phyloP scores from a whole-genome alignment of 2,329 filamentous ascomycete species.

The Amylocarpus encephaloides region DNA sequence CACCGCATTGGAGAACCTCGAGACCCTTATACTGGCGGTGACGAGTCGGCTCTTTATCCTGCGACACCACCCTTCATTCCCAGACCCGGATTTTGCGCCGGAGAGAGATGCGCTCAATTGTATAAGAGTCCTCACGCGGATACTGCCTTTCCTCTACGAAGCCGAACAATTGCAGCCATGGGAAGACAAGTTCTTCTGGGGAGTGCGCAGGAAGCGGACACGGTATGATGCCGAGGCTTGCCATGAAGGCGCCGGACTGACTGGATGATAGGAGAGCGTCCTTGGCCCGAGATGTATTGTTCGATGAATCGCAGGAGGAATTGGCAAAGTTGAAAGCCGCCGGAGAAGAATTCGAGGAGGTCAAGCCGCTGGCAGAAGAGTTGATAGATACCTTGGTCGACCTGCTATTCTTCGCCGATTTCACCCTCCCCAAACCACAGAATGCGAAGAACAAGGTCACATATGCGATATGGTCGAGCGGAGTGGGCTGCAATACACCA shows the following conservation, averaged over 20 bases:
- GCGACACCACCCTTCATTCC: conserved; percentile 85
- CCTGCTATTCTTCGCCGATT: conserved; percentile 82
- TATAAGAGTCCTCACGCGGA: conserved; percentile 79
- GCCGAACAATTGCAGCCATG: conserved; percentile 73
- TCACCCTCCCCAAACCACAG: conserved; percentile 72
- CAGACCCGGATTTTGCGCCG: conserved; percentile 73
- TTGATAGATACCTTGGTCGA: conserved; percentile 85
- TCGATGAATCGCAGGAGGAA: conserved; percentile 64
- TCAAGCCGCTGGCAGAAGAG: conserved; percentile 85
- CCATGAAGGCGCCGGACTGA: conserved; percentile 15
- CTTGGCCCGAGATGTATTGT: conserved; percentile 70
- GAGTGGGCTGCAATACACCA: conserved; percentile 88
- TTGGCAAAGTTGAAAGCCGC: conserved; percentile 43
- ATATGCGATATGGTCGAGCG: conserved; percentile 96
- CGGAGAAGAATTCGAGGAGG: conserved; percentile 66
- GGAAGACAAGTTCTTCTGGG: conserved; percentile 95
- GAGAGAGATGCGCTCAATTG: conserved; percentile 92
- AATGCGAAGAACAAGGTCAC: conserved; percentile 73
- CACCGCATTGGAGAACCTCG: conserved; percentile 76
- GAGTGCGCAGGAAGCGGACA: conserved; percentile 63
- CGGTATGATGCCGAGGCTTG: conserved; percentile 19
- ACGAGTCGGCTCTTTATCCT: conserved; percentile 77
- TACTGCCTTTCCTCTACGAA: conserved; percentile 90
- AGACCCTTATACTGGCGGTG: conserved; percentile 78
- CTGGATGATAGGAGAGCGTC: conserved; percentile 45